Evolutionary conservation across 2,329 filamentous ascomycete species (phyloP), one percentile per base, ranked within the genome.

Genomic region (Myriangium duriaei): DNA sequence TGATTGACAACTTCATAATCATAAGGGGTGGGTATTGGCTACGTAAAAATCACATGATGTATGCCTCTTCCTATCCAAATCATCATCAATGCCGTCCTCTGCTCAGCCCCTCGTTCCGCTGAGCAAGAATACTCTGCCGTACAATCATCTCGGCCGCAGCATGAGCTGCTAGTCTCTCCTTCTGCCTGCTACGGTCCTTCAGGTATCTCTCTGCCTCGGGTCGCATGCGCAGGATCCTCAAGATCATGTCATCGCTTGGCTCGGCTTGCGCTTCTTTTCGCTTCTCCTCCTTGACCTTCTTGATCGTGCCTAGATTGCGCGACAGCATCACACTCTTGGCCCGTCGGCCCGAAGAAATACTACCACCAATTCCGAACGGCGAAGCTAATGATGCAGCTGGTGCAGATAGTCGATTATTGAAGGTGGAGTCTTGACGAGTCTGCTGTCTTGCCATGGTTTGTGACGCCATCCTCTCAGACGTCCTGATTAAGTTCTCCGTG

Each of bases 171-270:
- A 95, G 75, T 47, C 91, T 72, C 64, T 96, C 91, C 67, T 93
- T 93, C 57, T 98, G 91, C 46, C 91, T 72, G 55, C 85, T 87
- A 30, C 91, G 70, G 58, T 96, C 88, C 52, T 83, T 84, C 43
- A 98, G 68, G 60, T 98, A 98, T 21, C 74, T 66, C 34, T 78
- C 72, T 3, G 91, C 91, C 62, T 96, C 91, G 2, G 86, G 85
- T 32, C 91, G 71, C 91, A 98, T 98, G 36, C 91, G 73, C 47
- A 98, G 61, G 47, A 98, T 98, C 13, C 91, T 73, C 51, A 98
- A 61, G 48, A 98, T 96, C 82, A 96, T 96, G 56, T 98, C 91
- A 58, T 98, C 91, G 56, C 81, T 94, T 2, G 91, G 88, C 56
- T 96, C 91, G 1, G 91, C 88, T 56, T 98, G 91, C 1, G 86